Conservation (phyloP, 306 rosid genomes). For the Malus orientalis region DNA sequence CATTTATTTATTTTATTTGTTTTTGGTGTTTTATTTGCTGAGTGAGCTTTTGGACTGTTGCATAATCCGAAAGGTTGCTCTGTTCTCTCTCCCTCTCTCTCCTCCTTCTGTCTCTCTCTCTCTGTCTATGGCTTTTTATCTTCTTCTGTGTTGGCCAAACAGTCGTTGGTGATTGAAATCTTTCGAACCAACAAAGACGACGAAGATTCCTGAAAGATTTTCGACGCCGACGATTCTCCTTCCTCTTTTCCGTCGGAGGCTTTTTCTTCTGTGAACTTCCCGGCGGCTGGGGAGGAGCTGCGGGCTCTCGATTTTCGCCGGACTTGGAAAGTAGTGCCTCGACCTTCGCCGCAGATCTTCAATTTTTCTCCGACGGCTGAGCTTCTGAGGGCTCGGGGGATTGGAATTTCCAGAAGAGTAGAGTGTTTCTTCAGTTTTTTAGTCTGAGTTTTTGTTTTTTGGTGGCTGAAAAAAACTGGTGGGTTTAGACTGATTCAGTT, state of each 20-base stretch:
- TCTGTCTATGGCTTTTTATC: conserved; percentile 26
- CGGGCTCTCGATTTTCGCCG: not conserved
- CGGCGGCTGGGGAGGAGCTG: not conserved
- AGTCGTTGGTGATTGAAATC: conserved; percentile 18
- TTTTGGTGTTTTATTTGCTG: conserved; percentile 17
- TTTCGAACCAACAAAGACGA: conserved; percentile 14
- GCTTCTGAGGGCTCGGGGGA: not conserved
- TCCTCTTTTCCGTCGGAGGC: not conserved
- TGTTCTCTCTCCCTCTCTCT: not conserved
- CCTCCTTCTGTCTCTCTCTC: not conserved
- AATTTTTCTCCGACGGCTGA: not conserved
- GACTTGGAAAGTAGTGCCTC: not conserved
- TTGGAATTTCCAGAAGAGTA: not conserved
- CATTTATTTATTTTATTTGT: not conserved
- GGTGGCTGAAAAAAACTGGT: not conserved
- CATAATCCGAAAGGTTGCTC: conserved; percentile 33
- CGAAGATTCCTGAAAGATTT: conserved; percentile 1
- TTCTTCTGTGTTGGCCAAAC: conserved; percentile 31
- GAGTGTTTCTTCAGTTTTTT: not conserved
- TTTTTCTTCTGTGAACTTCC: not conserved
- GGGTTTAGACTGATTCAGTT: conserved; percentile 1
- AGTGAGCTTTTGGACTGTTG: conserved; percentile 40
- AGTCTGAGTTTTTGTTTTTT: not conserved
- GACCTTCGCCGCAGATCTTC: not conserved
- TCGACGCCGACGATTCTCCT: not conserved